These are phyloP conservation scores for Exophiala sp. DNA, from an alignment of 2,329 filamentous ascomycete genomes.

Conservation along the genomic window DNA sequence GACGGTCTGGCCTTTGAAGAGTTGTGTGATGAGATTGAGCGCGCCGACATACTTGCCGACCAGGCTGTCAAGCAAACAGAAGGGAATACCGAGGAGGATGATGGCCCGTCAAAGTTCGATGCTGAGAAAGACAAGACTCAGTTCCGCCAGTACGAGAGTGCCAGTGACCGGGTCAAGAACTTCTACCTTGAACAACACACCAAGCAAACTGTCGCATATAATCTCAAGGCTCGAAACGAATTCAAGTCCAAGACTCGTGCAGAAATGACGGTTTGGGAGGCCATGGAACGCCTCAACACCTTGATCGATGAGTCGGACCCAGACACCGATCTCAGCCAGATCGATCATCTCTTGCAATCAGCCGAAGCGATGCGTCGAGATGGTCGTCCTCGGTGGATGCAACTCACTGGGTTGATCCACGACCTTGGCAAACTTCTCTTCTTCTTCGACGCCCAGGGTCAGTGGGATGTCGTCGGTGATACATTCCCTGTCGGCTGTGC, in stretches of 20 bases:
- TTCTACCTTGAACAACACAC: slow-evolving; percentile 71
- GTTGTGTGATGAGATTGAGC: slow-evolving; percentile 54
- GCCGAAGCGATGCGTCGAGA: slow-evolving; percentile 85
- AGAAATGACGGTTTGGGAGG: slow-evolving; percentile 82
- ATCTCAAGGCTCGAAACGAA: slow-evolving; percentile 68
- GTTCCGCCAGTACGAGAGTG: slow-evolving; percentile 77
- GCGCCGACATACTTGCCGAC: slow-evolving; percentile 55
- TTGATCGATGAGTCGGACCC: slow-evolving; percentile 88
- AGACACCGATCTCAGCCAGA: slow-evolving; percentile 79
- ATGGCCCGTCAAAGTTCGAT: slow-evolving; percentile 62
- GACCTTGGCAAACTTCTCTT: slow-evolving; percentile 44
- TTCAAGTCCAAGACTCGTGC: slow-evolving; percentile 63
- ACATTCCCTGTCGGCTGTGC: slow-evolving; percentile 44
- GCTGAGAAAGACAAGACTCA: slow-evolving; percentile 69
- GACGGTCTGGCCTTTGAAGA: slow-evolving; percentile 55
- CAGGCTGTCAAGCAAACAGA: slow-evolving; percentile 44
- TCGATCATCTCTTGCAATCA: slow-evolving; percentile 81
- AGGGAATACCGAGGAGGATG: slow-evolving; percentile 32
- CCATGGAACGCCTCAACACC: slow-evolving; percentile 87
- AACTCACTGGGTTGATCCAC: slow-evolving; percentile 44
- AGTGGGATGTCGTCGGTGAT: slow-evolving; percentile 84
- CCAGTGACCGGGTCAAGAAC: slow-evolving; percentile 75
- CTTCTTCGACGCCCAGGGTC: slow-evolving; percentile 67
- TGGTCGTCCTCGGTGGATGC: slow-evolving; percentile 46
- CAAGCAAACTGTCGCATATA: slow-evolving; percentile 61